These are phyloP conservation scores for Eucalyptus victrix DNA, from an alignment of 345 rosid genomes.

Conservation along the genomic window DNA sequence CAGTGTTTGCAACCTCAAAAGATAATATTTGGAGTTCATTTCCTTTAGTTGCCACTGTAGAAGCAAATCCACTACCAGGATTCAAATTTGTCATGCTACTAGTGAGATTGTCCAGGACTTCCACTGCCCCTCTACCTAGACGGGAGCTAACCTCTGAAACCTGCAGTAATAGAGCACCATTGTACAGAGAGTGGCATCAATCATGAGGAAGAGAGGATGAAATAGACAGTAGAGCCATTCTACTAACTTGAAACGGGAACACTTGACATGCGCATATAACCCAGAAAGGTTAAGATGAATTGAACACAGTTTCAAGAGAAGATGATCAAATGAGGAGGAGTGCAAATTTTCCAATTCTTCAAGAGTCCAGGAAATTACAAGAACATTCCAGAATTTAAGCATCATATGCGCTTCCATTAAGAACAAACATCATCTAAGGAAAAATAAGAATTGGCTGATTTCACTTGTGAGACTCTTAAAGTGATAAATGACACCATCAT, in stretches of 20 bases:
- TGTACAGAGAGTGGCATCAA: neutral
- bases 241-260: neutral
- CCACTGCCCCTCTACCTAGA: constrained; percentile 78
- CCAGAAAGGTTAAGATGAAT: neutral
- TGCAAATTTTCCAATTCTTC: neutral
- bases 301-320: neutral
- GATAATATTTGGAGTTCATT: constrained; percentile 61
- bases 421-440: neutral
- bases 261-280: neutral
- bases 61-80: constrained; percentile 45
- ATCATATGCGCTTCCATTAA: neutral
- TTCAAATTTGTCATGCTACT: constrained; percentile 88
- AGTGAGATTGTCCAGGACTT: constrained; percentile 83
- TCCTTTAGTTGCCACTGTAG: constrained; percentile 65
- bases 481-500: neutral
- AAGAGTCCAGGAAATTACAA: neutral
- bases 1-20: constrained; percentile 88
- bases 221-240: neutral
- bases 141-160: constrained; percentile 67
- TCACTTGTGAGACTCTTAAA: neutral
- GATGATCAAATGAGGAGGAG: neutral
- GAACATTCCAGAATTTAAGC: neutral
- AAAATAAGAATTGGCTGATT: neutral
- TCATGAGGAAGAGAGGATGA: neutral
- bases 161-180: constrained; percentile 4